A percentile compares a stretch with the other conserved stretches of the same genome.
Evolutionary conservation across 2,329 filamentous ascomycete species (phyloP).

Genomic region (Lizonia empirigonia): DNA sequence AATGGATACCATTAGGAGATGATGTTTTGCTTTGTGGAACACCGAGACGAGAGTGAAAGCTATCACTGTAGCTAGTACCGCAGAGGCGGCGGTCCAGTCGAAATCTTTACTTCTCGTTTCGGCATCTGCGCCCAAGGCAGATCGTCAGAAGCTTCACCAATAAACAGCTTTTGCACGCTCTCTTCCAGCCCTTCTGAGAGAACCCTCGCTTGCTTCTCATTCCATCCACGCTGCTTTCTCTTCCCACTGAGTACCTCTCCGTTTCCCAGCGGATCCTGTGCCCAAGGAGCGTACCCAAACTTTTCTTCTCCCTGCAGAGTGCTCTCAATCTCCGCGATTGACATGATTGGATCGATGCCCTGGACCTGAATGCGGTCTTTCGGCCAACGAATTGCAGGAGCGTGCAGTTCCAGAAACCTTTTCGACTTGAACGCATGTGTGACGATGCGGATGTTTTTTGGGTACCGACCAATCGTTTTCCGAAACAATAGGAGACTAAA

Average conservation of each 20-base stretch:
- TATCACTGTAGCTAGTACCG: constrained; percentile 9
- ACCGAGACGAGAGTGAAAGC: constrained; percentile 40
- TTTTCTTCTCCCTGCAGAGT: constrained; percentile 46
- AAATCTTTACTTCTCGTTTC: background rate
- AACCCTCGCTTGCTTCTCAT: constrained; percentile 21
- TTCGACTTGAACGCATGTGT: constrained; percentile 56
- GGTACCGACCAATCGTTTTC: constrained; percentile 48
- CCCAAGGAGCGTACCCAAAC: constrained; percentile 48
- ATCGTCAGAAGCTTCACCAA: constrained; percentile 24
- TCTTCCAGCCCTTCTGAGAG: constrained; percentile 35
- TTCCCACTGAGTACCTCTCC: constrained; percentile 46
- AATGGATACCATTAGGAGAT: constrained; percentile 78
- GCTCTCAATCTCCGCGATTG: constrained; percentile 41
- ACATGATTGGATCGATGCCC: constrained; percentile 55
- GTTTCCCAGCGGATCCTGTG: constrained; percentile 49
- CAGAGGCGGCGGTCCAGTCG: constrained; percentile 6
- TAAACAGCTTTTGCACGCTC: constrained; percentile 35
- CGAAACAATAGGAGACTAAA: constrained; percentile 70
- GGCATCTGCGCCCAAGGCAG: constrained; percentile 36
- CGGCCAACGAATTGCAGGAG: constrained; percentile 53
- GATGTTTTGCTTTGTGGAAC: constrained; percentile 83
- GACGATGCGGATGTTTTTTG: constrained; percentile 50
- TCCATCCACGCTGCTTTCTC: constrained; percentile 50
- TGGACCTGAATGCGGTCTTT: constrained; percentile 48
- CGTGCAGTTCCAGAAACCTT: constrained; percentile 51